These are phyloP conservation scores for Cinchona pubescens DNA, from an alignment of 257 asterid genomes.

Conservation along the genomic window DNA sequence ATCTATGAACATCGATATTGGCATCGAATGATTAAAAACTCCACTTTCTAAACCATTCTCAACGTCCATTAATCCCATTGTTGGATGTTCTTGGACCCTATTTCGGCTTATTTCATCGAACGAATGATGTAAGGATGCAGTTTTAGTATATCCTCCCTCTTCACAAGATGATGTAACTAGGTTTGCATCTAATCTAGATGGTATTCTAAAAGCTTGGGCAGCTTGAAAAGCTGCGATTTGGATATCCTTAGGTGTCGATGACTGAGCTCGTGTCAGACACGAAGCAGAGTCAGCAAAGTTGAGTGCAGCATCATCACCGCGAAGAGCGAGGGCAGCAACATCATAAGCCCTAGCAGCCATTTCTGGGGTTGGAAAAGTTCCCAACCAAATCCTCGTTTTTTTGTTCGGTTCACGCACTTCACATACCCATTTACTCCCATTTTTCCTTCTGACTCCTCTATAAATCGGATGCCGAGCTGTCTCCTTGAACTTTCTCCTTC, in stretches of 20 bases:
- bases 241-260: conserved; percentile 35
- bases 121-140: background rate
- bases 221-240: conserved; percentile 33
- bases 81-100: background rate
- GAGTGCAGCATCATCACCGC: conserved; percentile 27
- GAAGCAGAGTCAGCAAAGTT: conserved; percentile 31
- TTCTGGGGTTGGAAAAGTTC: conserved; percentile 41
- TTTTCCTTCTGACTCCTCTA: conserved; percentile 51
- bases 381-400: conserved; percentile 44
- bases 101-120: background rate
- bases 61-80: background rate
- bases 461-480: conserved; percentile 62
- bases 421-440: conserved; percentile 52
- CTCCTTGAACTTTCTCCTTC: conserved; percentile 57
- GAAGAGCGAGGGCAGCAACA: conserved; percentile 40
- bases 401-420: conserved; percentile 44
- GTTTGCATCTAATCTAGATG: background rate
- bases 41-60: background rate
- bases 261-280: conserved; percentile 27
- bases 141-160: background rate
- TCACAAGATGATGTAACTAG: background rate
- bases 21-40: background rate
- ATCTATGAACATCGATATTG: conserved; percentile 32
- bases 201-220: conserved; percentile 23
- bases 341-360: conserved; percentile 60